Evolutionary conservation across 2,329 filamentous ascomycete species (phyloP), one percentile per base, ranked within the genome.

Genomic region (Sordariomycetes sp.): DNA sequence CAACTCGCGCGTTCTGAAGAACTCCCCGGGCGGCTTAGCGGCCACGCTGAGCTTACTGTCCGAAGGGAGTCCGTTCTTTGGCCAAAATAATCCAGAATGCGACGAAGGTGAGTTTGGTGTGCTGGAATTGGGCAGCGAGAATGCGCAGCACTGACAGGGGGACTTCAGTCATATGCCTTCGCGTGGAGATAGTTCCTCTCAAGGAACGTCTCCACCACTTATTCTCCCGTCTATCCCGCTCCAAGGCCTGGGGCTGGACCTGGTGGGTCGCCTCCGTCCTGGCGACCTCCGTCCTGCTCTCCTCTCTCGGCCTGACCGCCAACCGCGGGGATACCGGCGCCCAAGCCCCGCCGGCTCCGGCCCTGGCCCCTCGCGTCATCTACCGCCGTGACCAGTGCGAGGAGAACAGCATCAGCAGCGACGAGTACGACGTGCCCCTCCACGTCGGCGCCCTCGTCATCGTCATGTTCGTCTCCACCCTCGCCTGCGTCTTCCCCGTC

Each of bases 391-490:
- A 57, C 58, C 28, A 46, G 40, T 71, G 69, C 57, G 64, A 60
- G 34, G 57, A 61, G 32, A 67, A 66, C 34, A 69, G 69, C 34
- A 67, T 68, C 60, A 59, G 65, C 58, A 64, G 66, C 35, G 64
- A 64, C 55, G 65, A 70, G 1, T 85, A 86, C 71, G 81, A 85
- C 65, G 76, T 75, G 16, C 71, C 79, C 12, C 72, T 83, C 20
- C 82, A 85, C 67, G 79, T 82, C 56, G 77, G 78, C 60, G 83
- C 82, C 28, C 69, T 86, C 28, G 68, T 78, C 68, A 75, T 79
- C 66, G 74, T 79, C 60, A 69, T 78, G 60, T 66, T 66, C 63
- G 72, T 77, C 16, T 76, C 78, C 55, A 75, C 77, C 22, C 69
- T 77, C 53, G 78, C 77, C 59, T 78, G 74, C 62, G 70, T 70